A percentile compares a stretch with the other conserved stretches of the same genome.
Conservation (phyloP, 768 basidiomycete genomes). For the Leccinellum luteum region DNA sequence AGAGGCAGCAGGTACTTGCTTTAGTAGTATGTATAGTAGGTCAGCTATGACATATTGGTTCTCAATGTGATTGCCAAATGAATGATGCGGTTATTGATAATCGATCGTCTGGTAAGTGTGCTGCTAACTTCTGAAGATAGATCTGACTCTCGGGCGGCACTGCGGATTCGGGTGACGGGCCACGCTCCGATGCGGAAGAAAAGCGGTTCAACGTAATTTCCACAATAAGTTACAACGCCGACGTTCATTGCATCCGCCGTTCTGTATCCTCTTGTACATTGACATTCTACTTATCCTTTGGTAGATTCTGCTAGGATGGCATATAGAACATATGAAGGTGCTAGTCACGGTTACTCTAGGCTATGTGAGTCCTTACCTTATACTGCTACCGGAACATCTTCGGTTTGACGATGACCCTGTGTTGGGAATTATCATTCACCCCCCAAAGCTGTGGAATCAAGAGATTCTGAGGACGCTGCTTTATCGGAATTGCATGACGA, state of each 20-base stretch:
- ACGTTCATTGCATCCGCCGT: not conserved
- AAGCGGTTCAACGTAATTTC: not conserved
- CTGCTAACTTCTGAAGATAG: too few relatives aligned
- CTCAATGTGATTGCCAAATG: not conserved
- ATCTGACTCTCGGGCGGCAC: too few relatives aligned
- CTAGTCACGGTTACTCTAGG: slow-evolving; percentile 12
- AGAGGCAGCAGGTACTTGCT: slow-evolving; percentile 46
- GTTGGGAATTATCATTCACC: not conserved
- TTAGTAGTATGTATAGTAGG: slow-evolving; percentile 25
- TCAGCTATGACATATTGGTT: not conserved
- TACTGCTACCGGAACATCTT: not conserved
- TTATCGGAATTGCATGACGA: not conserved
- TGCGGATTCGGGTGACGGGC: too few relatives aligned
- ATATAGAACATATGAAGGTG: slow-evolving; percentile 2
- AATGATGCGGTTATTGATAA: not conserved
- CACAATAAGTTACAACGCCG: not conserved
- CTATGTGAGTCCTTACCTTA: slow-evolving; percentile 15
- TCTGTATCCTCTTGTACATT: not conserved
- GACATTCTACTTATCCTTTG: not conserved
- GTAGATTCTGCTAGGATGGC: slow-evolving; percentile 5
- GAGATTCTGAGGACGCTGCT: slow-evolving; percentile 6
- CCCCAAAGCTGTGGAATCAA: slow-evolving; percentile 1
- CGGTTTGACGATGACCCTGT: not conserved
- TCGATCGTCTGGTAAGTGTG: too few relatives aligned
- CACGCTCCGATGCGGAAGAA: too few relatives aligned